Percentiles rank a stretch among this genome's conserved stretches.
Evolutionary conservation across 805 yeast genomes (phyloP).

Genomic region (Danielia oregonensis): DNA sequence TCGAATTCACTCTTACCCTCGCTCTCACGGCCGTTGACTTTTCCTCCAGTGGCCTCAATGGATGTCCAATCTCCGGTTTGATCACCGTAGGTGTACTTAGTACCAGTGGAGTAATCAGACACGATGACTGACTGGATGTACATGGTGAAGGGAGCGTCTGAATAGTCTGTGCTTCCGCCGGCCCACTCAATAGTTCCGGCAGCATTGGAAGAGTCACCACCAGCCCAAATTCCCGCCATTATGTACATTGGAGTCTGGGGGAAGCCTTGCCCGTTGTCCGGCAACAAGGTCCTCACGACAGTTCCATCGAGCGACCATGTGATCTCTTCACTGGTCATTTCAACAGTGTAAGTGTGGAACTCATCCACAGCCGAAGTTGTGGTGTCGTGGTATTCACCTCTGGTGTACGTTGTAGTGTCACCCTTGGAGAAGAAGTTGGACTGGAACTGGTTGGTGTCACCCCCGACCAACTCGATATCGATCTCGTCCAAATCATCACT

Average conservation of each 20-base stretch:
- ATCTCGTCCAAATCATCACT: conserved; percentile 85
- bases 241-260: conserved; percentile 85
- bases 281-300: conserved; percentile 58
- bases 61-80: conserved; percentile 36
- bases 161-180: conserved; percentile 21
- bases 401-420: conserved; percentile 66
- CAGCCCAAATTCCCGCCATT: conserved; percentile 46
- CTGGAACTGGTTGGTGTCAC: conserved; percentile 71
- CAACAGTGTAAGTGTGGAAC: conserved; percentile 77
- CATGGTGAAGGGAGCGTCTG: conserved; percentile 22
- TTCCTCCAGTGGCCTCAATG: conserved; percentile 38
- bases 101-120: conserved; percentile 48
- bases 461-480: conserved; percentile 85
- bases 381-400: conserved; percentile 71
- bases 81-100: conserved; percentile 38
- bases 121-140: conserved; percentile 16
- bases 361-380: conserved; percentile 48
- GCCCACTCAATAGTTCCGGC: conserved; percentile 25
- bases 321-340: conserved; percentile 68
- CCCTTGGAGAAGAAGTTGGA: conserved; percentile 83
- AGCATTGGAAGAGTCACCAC: conserved; percentile 37
- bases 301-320: conserved; percentile 73
- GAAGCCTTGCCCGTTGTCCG: conserved; percentile 58
- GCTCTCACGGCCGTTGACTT: conserved; percentile 16
- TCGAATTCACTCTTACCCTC: conserved; percentile 8